Percentiles rank a stretch among this genome's conserved stretches.
phyloP scores from a whole-genome alignment of 163 green algal genomes.

The Chlorella variabilis region DNA sequence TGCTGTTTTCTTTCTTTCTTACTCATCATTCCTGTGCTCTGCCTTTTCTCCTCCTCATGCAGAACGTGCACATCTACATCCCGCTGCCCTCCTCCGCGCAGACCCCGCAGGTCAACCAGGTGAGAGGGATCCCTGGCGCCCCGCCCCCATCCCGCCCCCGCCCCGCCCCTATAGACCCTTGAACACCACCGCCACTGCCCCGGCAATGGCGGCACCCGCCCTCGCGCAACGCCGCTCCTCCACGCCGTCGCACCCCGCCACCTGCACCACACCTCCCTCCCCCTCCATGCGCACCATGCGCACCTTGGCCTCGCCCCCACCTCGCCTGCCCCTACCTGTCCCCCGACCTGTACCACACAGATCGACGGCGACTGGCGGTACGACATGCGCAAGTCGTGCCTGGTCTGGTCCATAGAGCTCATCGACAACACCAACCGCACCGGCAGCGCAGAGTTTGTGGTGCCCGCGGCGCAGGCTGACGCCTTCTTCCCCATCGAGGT shows the following conservation, averaged over 20 bases:
- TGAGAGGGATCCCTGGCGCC: slow-evolving; percentile 20
- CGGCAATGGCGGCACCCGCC: no score
- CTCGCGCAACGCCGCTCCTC: no score
- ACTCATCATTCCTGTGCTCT: no score
- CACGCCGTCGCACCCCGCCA: no score
- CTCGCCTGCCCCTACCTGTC: no score
- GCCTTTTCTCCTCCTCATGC: no score
- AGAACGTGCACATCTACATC: slow-evolving; percentile 94
- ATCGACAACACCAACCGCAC: slow-evolving; percentile 91
- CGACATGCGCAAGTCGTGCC: slow-evolving; percentile 70
- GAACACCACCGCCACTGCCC: no score
- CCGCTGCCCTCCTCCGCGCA: slow-evolving; percentile 76
- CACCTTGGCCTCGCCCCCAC: no score
- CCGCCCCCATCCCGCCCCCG: not conserved
- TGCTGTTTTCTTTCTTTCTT: no score
- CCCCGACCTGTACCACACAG: no score
- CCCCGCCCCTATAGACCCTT: not conserved
- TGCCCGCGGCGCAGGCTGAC: slow-evolving; percentile 76
- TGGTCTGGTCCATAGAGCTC: slow-evolving; percentile 94
- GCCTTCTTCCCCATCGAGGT: slow-evolving; percentile 96
- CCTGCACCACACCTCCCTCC: no score
- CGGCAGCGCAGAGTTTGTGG: slow-evolving; percentile 96
- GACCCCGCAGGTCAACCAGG: slow-evolving; percentile 88
- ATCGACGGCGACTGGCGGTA: slow-evolving; percentile 94
- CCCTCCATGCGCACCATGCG: no score